Conservation (phyloP, 441 rosid species). For the Populus tomentosa region DNA sequence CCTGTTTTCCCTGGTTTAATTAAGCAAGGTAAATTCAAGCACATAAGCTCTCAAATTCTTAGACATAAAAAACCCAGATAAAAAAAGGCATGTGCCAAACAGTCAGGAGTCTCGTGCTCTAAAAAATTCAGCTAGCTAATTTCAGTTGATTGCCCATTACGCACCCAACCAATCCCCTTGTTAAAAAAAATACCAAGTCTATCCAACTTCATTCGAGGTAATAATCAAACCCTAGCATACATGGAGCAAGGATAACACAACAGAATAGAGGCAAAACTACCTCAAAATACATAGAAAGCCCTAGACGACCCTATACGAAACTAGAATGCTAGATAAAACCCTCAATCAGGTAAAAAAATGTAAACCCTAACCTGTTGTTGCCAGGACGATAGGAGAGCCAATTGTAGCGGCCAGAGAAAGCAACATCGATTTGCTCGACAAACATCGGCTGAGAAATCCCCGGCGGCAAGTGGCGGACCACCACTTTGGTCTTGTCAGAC, state of each 20-base stretch:
- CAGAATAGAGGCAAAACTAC: neutral
- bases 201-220: neutral
- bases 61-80: neutral
- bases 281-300: neutral
- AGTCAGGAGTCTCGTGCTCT: neutral
- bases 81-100: neutral
- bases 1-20: neutral
- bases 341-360: neutral
- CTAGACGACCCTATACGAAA: neutral
- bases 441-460: slow-evolving; percentile 44
- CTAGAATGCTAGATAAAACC: neutral
- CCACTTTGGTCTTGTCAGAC: slow-evolving; percentile 70
- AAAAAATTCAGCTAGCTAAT: neutral
- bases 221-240: too few species aligned
- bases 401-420: slow-evolving; percentile 50
- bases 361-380: slow-evolving; percentile 49
- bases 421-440: slow-evolving; percentile 55
- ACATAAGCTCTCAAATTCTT: neutral
- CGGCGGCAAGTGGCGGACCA: slow-evolving; percentile 71
- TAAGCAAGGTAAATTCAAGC: neutral
- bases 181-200: neutral
- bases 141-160: neutral
- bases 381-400: slow-evolving; percentile 65
- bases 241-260: neutral
- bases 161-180: neutral